A percentile compares a stretch with the other conserved stretches of the same genome.
Conservation (phyloP, 1,139 yeast genomes). For the Diutina rugosa region DNA sequence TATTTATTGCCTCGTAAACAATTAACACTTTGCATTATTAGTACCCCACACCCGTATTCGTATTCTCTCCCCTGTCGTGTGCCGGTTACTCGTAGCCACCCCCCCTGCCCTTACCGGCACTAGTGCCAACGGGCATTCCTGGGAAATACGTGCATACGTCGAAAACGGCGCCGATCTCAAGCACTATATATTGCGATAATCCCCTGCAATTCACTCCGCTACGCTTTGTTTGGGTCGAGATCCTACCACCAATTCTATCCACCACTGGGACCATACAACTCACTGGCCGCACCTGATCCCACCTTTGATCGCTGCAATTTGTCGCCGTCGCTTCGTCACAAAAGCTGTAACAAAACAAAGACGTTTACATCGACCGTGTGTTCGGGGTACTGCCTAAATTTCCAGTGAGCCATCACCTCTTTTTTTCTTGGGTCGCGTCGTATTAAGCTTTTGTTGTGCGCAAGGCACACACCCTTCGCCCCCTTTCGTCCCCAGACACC, state of each 20-base stretch:
- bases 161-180: not conserved
- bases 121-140: not conserved
- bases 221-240: not conserved
- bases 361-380: too few species aligned
- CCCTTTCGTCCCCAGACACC: not conserved
- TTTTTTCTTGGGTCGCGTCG: too few species aligned
- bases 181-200: not conserved
- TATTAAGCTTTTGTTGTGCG: too few species aligned
- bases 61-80: not conserved
- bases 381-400: too few species aligned
- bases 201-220: not conserved
- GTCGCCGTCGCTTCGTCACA: too few species aligned
- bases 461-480: not conserved
- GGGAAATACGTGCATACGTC: not conserved
- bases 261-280: not conserved
- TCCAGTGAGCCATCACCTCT: too few species aligned
- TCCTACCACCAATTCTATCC: not conserved
- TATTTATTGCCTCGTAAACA: too few species aligned
- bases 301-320: too few species aligned
- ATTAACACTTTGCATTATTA: too few species aligned
- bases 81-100: not conserved
- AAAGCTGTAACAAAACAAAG: too few species aligned
- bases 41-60: too few species aligned
- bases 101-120: not conserved
- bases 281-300: too few species aligned